phyloP scores from a whole-genome alignment of 495 filamentous ascomycete species.

The Chlorociboria aeruginascens region DNA sequence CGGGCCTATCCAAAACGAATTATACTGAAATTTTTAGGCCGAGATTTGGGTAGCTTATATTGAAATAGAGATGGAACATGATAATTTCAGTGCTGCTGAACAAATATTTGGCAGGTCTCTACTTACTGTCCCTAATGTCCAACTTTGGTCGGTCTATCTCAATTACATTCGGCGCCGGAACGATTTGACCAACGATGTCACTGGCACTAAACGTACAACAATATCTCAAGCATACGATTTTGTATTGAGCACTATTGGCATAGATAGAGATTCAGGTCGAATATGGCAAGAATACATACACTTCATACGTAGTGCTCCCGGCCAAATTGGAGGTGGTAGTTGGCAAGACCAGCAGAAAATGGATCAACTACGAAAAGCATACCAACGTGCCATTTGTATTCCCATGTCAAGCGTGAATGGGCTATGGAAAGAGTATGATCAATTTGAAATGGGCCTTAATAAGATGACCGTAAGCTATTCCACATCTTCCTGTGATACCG shows the following conservation, averaged over 20 bases:
- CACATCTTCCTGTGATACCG: slow-evolving; percentile 22
- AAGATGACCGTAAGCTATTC: slow-evolving; percentile 40
- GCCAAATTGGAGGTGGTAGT: slow-evolving; percentile 64
- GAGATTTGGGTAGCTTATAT: slow-evolving; percentile 80
- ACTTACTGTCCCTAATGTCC: slow-evolving; percentile 59
- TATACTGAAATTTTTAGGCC: slow-evolving; percentile 43
- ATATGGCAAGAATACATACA: slow-evolving; percentile 91
- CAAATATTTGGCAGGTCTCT: slow-evolving; percentile 69
- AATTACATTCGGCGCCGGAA: slow-evolving; percentile 89
- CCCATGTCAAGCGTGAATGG: slow-evolving; percentile 68
- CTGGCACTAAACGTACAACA: slow-evolving; percentile 58
- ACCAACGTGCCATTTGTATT: slow-evolving; percentile 76
- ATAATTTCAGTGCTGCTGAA: slow-evolving; percentile 67
- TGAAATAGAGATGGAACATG: slow-evolving; percentile 74
- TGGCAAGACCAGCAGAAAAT: slow-evolving; percentile 99
- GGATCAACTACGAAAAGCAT: slow-evolving; percentile 81
- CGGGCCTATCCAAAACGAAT: background rate
- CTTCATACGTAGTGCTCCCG: slow-evolving; percentile 78
- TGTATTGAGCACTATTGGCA: slow-evolving; percentile 75
- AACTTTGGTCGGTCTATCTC: slow-evolving; percentile 86
- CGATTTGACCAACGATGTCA: slow-evolving; percentile 68
- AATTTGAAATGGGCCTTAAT: slow-evolving; percentile 86
- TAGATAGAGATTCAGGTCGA: slow-evolving; percentile 81
- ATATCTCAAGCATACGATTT: slow-evolving; percentile 82
- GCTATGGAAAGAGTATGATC: slow-evolving; percentile 94